These are phyloP conservation scores for Glycine latifolia DNA, from an alignment of 306 rosid species.

Conservation along the genomic window DNA sequence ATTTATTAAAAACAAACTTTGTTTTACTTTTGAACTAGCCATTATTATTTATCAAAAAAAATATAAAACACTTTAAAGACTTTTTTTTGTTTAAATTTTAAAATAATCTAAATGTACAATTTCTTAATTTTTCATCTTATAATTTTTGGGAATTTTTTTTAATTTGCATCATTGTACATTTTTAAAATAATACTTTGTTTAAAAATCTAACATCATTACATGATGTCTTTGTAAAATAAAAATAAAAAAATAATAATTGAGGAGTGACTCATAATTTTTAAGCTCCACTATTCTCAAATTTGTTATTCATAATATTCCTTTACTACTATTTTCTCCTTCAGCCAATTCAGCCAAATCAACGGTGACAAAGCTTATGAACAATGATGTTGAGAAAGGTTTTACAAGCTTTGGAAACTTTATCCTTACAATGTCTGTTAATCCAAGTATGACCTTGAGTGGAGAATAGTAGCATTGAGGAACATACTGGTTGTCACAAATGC, in stretches of 20 bases:
- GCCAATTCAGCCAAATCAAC: not conserved
- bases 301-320: not conserved
- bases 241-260: not conserved
- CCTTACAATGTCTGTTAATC: not conserved
- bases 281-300: not conserved
- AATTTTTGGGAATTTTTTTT: not conserved
- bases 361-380: not conserved
- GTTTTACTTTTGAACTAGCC: not conserved
- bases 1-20: not conserved
- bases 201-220: too few species aligned
- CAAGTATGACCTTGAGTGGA: constrained; percentile 23
- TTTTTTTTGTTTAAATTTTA: not conserved
- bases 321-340: not conserved
- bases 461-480: not conserved
- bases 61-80: not conserved
- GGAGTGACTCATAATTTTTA: not conserved
- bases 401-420: not conserved
- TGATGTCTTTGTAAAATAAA: not conserved
- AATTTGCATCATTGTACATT: not conserved
- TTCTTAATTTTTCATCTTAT: not conserved
- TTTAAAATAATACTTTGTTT: not conserved
- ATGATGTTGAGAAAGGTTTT: not conserved
- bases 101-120: not conserved
- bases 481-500: not conserved
- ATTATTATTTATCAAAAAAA: not conserved